Evolutionary conservation across 2,329 filamentous ascomycete species (phyloP), one percentile per base, ranked within the genome.

Genomic region (Clonostachys byssicola): DNA sequence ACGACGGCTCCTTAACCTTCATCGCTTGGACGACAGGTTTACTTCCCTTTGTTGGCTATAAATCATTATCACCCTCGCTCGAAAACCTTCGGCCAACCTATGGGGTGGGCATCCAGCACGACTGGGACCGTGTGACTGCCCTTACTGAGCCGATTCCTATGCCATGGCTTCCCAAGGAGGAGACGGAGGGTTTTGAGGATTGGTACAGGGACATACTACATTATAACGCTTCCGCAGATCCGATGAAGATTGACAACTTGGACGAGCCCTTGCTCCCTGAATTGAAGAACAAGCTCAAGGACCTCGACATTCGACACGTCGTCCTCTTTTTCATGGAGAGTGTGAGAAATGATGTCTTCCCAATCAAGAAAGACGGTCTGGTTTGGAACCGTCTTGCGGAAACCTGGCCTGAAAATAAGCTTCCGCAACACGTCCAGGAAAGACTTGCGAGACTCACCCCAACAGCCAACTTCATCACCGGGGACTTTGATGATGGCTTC

Each of bases 241-340:
- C 64, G 2, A 48, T 67, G 18, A 58, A 57, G 33, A 59, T 65
- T 34, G 58, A 62, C 3, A 67, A 67, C 46, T 54, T 65, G 3
- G 49, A 64, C 20, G 51, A 57, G 30, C 54, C 55, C 1, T 38
- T 65, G 13, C 23, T 56, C 12, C 46, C 49, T 14, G 46, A 51
- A 4, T 43, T 56, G 8, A 30, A 46, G 16, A 49, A 47, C n/a
- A 46, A 47, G 14, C 44, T 56, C 13, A 38, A 48, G 13, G 36
- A 50, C 12, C 50, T 63, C 20, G 60, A 59, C 40, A 65, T 68
- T 48, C 65, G 65, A 48, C 65, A 68, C 43, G 55, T 68, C 8
- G 53, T 68, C 30, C 49, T 63, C 14, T 43, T 68, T 5, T 63
- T 64, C 34, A 52, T 68, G 23, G 66, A 65, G 53, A 70, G 58